Evolutionary conservation across 164 flowering plant genomes (phyloP).

Genomic region (Euptelea pleiosperma): DNA sequence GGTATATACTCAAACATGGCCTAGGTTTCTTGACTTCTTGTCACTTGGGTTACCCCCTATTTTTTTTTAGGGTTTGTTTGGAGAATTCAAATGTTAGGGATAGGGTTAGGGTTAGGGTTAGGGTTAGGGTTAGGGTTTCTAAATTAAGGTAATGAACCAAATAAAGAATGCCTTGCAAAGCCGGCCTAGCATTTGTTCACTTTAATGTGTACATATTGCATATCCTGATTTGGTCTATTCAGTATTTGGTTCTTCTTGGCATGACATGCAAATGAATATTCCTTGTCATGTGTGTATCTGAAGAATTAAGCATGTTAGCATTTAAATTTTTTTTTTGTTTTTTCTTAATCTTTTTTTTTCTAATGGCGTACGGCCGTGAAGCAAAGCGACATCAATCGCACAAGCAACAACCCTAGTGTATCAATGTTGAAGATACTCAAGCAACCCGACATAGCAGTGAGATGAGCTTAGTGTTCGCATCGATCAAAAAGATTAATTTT

Average conservation of each 20-base stretch:
- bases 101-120: conserved; percentile 11
- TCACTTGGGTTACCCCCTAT: not conserved
- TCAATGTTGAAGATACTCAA: too few relatives aligned
- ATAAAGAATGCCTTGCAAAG: conserved; percentile 6
- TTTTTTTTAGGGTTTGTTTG: not conserved
- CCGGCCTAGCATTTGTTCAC: conserved; percentile 20
- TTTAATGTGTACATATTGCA: conserved; percentile 15
- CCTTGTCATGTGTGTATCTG: conserved; percentile 5
- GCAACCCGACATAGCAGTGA: too few relatives aligned
- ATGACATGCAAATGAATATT: conserved; percentile 25
- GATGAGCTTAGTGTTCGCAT: too few relatives aligned
- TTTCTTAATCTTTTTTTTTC: too few relatives aligned
- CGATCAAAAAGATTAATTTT: too few relatives aligned
- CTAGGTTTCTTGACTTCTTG: conserved; percentile 16
- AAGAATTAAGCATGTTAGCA: too few relatives aligned
- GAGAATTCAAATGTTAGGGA: too few relatives aligned
- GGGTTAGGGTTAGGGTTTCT: conserved; percentile 11
- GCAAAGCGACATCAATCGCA: too few relatives aligned
- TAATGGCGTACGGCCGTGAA: too few relatives aligned
- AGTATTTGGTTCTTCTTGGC: conserved; percentile 23
- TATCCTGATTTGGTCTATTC: not conserved
- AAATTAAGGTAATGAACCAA: conserved; percentile 9
- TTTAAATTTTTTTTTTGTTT: too few relatives aligned
- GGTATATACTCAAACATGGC: conserved; percentile 2
- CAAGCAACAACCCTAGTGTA: too few relatives aligned